Conservation (phyloP, 2,329 filamentous ascomycete genomes). For the Botrytis pseudocinerea region DNA sequence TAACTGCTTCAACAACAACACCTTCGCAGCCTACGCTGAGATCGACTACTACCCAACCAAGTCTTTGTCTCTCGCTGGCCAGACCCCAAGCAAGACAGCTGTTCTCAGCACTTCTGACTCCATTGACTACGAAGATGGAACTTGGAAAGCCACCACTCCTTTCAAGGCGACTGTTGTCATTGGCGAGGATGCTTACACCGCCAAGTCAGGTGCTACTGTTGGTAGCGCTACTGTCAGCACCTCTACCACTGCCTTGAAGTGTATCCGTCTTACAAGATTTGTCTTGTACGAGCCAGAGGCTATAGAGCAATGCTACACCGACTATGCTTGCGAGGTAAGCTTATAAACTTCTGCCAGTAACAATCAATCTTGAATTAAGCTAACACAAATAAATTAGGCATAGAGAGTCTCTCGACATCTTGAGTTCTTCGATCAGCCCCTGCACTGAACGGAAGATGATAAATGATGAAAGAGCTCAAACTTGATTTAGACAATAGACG, state of each 20-base stretch:
- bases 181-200: constrained; percentile 6
- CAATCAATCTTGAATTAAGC: neutral
- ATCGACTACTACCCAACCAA: constrained; percentile 13
- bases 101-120: constrained; percentile 11
- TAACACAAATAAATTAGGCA: constrained; percentile 11
- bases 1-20: constrained; percentile 23
- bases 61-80: constrained; percentile 1
- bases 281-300: constrained; percentile 21
- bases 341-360: neutral
- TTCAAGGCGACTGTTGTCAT: constrained; percentile 4
- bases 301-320: constrained; percentile 18
- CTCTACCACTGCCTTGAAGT: neutral
- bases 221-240: constrained; percentile 12
- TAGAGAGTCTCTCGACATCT: neutral
- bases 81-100: neutral
- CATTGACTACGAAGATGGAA: constrained; percentile 23
- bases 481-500: neutral
- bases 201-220: neutral
- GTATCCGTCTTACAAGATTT: constrained; percentile 18
- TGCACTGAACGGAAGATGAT: neutral
- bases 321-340: constrained; percentile 22
- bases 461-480: neutral
- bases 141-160: constrained; percentile 10
- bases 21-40: constrained; percentile 12
- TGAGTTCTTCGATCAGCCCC: neutral